phyloP scores from a whole-genome alignment of 176 grass and related monocot species.

The Sorghum bicolor region Sorghum_bicolor_NCBIv3 NC_012871.2:14534001-14534500 shows the following conservation, averaged over 20 bases:
- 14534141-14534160: constrained; percentile 4
- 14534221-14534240: constrained; percentile 87
- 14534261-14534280: neutral
- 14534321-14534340: neutral
- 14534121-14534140: constrained; percentile 28
- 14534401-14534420: neutral
- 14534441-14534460: constrained; percentile 11
- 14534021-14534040: constrained; percentile 99
- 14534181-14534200: constrained; percentile 99
- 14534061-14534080: constrained; percentile 28
- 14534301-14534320: constrained; percentile 24
- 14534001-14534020: constrained; percentile 98
- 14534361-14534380: constrained; percentile 4
- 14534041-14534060: constrained; percentile 98
- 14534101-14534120: constrained; percentile 4
- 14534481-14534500: too few relatives aligned
- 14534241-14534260: constrained; percentile 32
- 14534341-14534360: neutral
- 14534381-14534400: constrained; percentile 1
- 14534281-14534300: constrained; percentile 21
- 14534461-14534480: neutral
- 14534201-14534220: constrained; percentile 99
- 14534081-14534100: neutral
- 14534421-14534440: constrained; percentile 13
- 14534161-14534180: constrained; percentile 72